A percentile compares a stretch with the other conserved stretches of the same genome.
phyloP scores from a whole-genome alignment of 179 eudicot genomes.

The Spinacia oleracea region DNA sequence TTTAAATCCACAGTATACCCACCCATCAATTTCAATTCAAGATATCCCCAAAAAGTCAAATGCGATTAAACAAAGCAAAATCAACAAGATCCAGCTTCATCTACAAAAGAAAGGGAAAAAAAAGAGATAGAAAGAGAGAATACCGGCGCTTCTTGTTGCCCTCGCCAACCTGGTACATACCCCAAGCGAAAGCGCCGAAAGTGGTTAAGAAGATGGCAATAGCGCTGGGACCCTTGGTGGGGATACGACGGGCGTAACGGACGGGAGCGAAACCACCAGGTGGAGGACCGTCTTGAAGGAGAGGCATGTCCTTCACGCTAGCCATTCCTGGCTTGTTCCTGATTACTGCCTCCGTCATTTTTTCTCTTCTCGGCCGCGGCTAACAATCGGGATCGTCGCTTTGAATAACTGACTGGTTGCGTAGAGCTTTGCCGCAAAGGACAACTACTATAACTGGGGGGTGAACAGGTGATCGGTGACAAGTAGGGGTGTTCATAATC shows the following conservation, averaged over 20 bases:
- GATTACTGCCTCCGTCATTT: conserved; percentile 81
- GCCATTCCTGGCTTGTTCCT: conserved; percentile 92
- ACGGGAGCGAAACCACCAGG: conserved; percentile 95
- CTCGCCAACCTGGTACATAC: conserved; percentile 93
- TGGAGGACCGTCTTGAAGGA: conserved; percentile 91
- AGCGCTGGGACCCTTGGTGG: conserved; percentile 81
- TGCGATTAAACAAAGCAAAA: background rate
- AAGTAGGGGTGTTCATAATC: too few relatives aligned
- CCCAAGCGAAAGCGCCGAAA: conserved; percentile 86
- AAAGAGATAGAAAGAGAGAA: background rate
- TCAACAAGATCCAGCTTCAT: background rate
- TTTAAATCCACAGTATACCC: background rate
- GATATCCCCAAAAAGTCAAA: background rate
- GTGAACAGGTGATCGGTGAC: too few relatives aligned
- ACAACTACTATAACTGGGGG: too few relatives aligned
- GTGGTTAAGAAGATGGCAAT: conserved; percentile 78
- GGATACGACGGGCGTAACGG: conserved; percentile 86
- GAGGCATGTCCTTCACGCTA: conserved; percentile 90
- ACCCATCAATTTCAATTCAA: background rate
- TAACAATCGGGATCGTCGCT: background rate
- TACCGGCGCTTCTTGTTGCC: conserved; percentile 97
- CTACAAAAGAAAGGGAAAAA: background rate
- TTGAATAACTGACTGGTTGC: background rate
- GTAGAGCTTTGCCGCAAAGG: background rate
- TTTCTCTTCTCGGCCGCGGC: background rate